Base-by-base conservation (phyloP, 768 basidiomycete species). In the Aureoboletus auriporus region DNA sequence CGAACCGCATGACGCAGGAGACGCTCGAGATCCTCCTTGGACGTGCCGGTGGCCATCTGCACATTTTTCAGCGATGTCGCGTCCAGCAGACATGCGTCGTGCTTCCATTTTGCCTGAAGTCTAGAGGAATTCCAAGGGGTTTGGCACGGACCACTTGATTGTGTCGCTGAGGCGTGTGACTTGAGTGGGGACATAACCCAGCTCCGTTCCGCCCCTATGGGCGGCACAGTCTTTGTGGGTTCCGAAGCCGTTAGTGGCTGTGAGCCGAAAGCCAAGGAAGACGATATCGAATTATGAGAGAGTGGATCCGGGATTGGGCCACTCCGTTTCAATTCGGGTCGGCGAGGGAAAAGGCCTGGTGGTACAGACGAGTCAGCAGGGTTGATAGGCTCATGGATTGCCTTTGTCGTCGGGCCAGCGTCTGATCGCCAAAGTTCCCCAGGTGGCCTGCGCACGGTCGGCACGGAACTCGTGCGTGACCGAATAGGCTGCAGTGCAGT, bases 151-250 rank as follows among this genome's bases (percentile, higher is more conserved):
- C 43, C 46, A 12, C 31, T 36, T 41, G 46, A 35, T 20, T 26
- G 36, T n/a, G 43, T 31, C 5, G 40, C 1, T 37, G 39, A 33
- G 40, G 46, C n/a, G 16, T 41, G 37, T 6, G 59, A 13, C 23
- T 47, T 51, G 44, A 42, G 42, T 12, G 61, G 42, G 11, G 62
- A 53, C 17, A 61, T 37, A 3, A 57, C 60, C 8, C 59, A 39
- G 29, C 51, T 59, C n/a, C 67, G 58, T 51, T 67, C 65, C 30
- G 65, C 62, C 30, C 65, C 65, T 48, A 64, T 68, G 23, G 65
- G 65, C 2, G 50, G 43, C 10, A 64, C 54, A 26, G 45, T 36
- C 26, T 54, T 68, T 33, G 52, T 50, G 11, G 36, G 56, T 16
- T 65, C 58, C 4, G 58, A 50, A 26, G 54, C 54, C 41, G 38